Base-by-base conservation (phyloP, 2,329 filamentous ascomycete species). In the Didymella arachidicola region DNA sequence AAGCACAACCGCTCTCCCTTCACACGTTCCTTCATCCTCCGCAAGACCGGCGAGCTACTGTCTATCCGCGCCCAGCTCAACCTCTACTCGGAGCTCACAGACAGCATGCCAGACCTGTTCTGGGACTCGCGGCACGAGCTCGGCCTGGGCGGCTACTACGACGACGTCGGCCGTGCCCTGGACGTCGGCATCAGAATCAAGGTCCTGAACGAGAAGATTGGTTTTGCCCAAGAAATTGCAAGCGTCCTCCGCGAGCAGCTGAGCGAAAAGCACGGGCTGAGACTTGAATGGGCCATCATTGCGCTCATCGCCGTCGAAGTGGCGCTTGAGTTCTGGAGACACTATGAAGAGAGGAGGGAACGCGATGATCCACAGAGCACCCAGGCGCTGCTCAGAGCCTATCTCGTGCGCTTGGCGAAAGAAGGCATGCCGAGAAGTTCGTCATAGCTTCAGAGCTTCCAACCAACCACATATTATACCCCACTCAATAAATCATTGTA, bases 221-320 rank as follows among this genome's bases (percentile, higher is more conserved):
- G 97, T 72, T 98, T 99, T 75, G 95, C 94, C 1, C 91, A 95
- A 72, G 94, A 98, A 77, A 97, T 97, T 75, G 93, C 95, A 7
- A 91, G 84, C 51, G 93, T 98, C 16, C 79, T 98, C 61, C 84
- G 95, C 57, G 92, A 97, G 76, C 88, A 93, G 73, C 83, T 96
- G 54, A 96, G 91, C 73, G 93, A 98, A 81, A 92, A 92, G 75
- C 93, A 98, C 73, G 90, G 92, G 16, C 87, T 93, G 29, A 84
- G 92, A 54, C 82, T 99, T 11, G 95, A 98, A 79, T 94, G 92
- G 90, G 96, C 96, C 69, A 98, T 99, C 74, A 98, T 99, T 69
- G 82, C 91, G 2, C 84, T 99, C 53, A 99, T 99, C 73, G 87
- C 91, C 1, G 90, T 98, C 32, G 95, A 99, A 79, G 93, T 98